phyloP scores from a whole-genome alignment of 805 yeast genomes.

The Pichia cabralensis region DNA sequence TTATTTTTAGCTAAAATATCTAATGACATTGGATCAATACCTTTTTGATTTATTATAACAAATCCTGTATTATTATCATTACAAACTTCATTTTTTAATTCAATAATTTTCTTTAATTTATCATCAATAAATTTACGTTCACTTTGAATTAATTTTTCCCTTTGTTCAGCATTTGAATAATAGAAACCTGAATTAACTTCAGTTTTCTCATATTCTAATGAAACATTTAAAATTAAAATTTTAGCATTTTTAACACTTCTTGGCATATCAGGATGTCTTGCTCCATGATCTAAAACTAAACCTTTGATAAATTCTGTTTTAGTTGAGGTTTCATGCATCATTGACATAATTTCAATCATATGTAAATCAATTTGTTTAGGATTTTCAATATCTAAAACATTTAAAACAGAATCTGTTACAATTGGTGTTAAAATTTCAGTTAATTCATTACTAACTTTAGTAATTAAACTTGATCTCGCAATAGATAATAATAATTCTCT shows the following conservation, averaged over 20 bases:
- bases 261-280: conserved; percentile 99
- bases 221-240: conserved; percentile 82
- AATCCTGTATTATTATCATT: conserved; percentile 62
- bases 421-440: conserved; percentile 82
- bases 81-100: conserved; percentile 86
- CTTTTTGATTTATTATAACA: conserved; percentile 95
- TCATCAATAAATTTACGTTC: conserved; percentile 94
- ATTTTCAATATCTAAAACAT: conserved; percentile 44
- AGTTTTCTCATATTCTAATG: conserved; percentile 93
- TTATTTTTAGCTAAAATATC: conserved; percentile 89
- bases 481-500: conserved; percentile 87
- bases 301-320: conserved; percentile 82
- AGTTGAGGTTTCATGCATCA: conserved; percentile 85
- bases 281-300: conserved; percentile 94
- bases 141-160: conserved; percentile 86
- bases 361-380: conserved; percentile 62
- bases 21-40: conserved; percentile 96
- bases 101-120: conserved; percentile 82
- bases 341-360: conserved; percentile 96
- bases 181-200: conserved; percentile 95
- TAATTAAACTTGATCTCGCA: conserved; percentile 79
- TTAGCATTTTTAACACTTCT: conserved; percentile 72
- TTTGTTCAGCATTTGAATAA: conserved; percentile 90
- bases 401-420: conserved; percentile 90
- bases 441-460: conserved; percentile 73